These are phyloP conservation scores for Melanomma pulvis-pyrius DNA, from an alignment of 495 filamentous ascomycete species.

Conservation along the genomic window DNA sequence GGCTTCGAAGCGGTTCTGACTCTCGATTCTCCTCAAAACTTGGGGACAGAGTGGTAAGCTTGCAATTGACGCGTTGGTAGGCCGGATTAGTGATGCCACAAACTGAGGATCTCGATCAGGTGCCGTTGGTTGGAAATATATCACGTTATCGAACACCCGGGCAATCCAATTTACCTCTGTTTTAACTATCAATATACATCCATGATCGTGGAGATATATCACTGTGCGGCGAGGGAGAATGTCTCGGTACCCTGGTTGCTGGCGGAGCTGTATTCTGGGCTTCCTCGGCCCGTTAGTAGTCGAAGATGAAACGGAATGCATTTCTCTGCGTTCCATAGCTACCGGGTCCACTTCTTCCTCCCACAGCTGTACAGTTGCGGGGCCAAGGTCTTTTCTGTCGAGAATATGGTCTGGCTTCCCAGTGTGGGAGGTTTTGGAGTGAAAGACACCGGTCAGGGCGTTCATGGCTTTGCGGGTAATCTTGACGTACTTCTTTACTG, in stretches of 20 bases:
- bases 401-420: neutral
- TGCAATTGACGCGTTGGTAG: neutral
- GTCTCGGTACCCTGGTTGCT: neutral
- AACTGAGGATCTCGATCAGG: neutral
- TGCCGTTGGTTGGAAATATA: neutral
- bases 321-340: neutral
- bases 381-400: conserved; percentile 3
- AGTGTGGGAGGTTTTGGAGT: neutral
- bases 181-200: neutral
- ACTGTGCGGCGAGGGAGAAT: neutral
- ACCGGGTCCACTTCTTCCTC: conserved; percentile 7
- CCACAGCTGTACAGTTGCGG: conserved; percentile 21
- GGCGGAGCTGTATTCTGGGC: neutral
- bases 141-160: no score
- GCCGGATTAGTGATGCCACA: neutral
- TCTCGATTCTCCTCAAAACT: neutral
- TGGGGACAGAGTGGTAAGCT: neutral
- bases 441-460: neutral
- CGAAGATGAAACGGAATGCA: neutral
- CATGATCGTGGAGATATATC: neutral
- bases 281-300: neutral
- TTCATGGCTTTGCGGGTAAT: neutral
- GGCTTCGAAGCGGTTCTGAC: neutral
- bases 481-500: neutral
- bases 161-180: conserved; percentile 6